Conservation (phyloP, 2,329 filamentous ascomycete genomes). For the Fusarium keratoplasticum region DNA sequence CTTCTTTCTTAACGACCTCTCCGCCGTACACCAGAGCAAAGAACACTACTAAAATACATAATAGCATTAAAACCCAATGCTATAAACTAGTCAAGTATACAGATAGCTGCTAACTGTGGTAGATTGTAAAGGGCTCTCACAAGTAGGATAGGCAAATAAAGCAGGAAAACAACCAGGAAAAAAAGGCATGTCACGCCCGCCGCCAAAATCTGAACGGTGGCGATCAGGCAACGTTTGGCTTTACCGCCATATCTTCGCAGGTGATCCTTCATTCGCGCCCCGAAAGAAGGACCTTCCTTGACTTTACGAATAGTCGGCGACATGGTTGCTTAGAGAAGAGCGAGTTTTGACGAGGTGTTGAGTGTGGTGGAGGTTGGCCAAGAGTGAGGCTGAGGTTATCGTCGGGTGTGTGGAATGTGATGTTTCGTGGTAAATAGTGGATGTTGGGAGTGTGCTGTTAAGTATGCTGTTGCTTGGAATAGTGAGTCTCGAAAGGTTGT, state of each 20-base stretch:
- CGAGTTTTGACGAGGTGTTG: neutral
- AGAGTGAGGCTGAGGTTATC: neutral
- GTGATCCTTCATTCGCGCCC: neutral
- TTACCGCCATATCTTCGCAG: neutral
- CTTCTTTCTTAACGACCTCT: too few species aligned
- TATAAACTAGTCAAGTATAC: too few species aligned
- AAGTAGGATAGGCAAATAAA: too few species aligned
- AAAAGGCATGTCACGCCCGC: too few species aligned
- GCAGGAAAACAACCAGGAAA: too few species aligned
- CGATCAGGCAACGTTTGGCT: neutral
- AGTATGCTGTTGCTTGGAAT: neutral
- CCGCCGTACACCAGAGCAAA: too few species aligned
- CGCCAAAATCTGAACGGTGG: neutral
- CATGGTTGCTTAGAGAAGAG: neutral
- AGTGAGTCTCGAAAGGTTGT: too few species aligned
- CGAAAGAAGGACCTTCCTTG: neutral
- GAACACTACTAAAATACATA: too few species aligned
- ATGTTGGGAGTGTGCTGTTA: neutral
- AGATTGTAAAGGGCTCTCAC: too few species aligned
- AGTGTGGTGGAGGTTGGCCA: neutral
- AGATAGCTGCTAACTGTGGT: too few species aligned
- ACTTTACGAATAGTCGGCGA: rapidly evolving
- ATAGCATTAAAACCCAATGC: too few species aligned
- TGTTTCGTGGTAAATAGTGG: neutral
- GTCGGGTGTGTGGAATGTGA: neutral